A percentile compares a stretch with the other conserved stretches of the same genome.
These are phyloP conservation scores for Gyrodon lividus DNA, from an alignment of 768 basidiomycete species.

Conservation along the genomic window DNA sequence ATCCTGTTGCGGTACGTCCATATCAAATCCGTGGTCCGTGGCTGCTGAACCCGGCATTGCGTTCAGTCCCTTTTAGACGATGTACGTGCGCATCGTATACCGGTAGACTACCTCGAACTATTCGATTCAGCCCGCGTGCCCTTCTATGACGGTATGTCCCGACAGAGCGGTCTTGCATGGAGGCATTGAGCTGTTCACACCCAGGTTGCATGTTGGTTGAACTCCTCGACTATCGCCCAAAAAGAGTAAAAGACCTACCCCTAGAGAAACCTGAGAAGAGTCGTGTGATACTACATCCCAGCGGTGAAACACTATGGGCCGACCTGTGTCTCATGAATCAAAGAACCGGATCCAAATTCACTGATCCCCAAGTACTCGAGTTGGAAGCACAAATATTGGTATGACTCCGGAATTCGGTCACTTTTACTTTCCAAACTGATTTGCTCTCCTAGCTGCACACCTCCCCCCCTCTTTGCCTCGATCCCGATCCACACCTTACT, in stretches of 20 bases:
- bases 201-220: slow-evolving; percentile 86
- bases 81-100: slow-evolving; percentile 79
- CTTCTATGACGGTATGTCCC: slow-evolving; percentile 75
- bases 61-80: slow-evolving; percentile 77
- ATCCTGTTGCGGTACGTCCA: slow-evolving; percentile 60
- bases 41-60: slow-evolving; percentile 2
- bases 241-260: slow-evolving; percentile 53
- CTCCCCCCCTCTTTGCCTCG: slow-evolving; percentile 71
- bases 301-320: slow-evolving; percentile 73
- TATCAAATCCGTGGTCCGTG: slow-evolving; percentile 1
- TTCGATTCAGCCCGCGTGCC: slow-evolving; percentile 72
- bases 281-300: slow-evolving; percentile 76
- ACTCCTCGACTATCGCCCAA: slow-evolving; percentile 71
- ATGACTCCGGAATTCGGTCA: slow-evolving; percentile 18
- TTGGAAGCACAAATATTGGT: slow-evolving; percentile 75
- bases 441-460: slow-evolving; percentile 58
- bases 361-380: slow-evolving; percentile 71
- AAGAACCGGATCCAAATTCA: slow-evolving; percentile 56
- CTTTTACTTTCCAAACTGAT: slow-evolving; percentile 7
- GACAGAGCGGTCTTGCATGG: neutral
- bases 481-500: slow-evolving; percentile 74
- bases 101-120: slow-evolving; percentile 79
- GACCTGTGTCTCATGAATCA: slow-evolving; percentile 73
- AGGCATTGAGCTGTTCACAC: slow-evolving; percentile 3
- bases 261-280: slow-evolving; percentile 60